Base-by-base conservation (phyloP, 306 rosid species). In the Sechiopsis laciniata region DNA sequence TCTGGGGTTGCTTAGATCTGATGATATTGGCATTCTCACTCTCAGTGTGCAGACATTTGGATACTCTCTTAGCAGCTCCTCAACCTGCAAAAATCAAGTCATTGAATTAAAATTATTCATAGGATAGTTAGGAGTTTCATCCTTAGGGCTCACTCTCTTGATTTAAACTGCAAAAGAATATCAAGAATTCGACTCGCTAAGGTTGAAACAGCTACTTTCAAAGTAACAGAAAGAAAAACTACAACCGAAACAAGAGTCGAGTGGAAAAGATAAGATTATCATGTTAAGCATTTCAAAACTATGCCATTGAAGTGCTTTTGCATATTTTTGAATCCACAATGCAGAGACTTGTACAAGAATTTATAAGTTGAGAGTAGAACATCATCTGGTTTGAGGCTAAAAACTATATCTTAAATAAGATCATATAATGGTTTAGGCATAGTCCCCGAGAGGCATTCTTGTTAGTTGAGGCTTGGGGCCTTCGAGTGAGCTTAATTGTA, bases 11-110 rank as follows among this genome's bases (percentile, higher is more conserved):
- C 80, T 84, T 8, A 88, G 81, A 77, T 90, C 93, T 58, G 91
- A 84, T 67, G 87, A 88, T 62, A 90, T 90, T 71, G 94, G 93
- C 94, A 88, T 84, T 85, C 91, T 76, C 35, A 88, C 87, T 83
- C 91, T 83, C 60, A 88, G 74, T 40, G 83, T 83, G 87, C 96
- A 86, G 0, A 83, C 94, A 58, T 88, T 84, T 14, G 78, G 89
- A 70, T 83, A 84, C 13, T 86, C 84, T 76, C 46, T 80, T 17
- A 88, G 74, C 19, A 88, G 85, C 29, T 86, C 89, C 81, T 88
- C 96, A 73, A 86, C 91, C 91, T 88, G 81, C 80, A 78, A 66
- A 66, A 45, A 20, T 10, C 7, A 0, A 65, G 32, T 16, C 54
- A 45, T 66, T n/a, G 72, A 54, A 40, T 17, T 5, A 12, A 66